These are phyloP conservation scores for Stephania japonica DNA, from an alignment of 164 flowering plant species.

Conservation along the genomic window DNA sequence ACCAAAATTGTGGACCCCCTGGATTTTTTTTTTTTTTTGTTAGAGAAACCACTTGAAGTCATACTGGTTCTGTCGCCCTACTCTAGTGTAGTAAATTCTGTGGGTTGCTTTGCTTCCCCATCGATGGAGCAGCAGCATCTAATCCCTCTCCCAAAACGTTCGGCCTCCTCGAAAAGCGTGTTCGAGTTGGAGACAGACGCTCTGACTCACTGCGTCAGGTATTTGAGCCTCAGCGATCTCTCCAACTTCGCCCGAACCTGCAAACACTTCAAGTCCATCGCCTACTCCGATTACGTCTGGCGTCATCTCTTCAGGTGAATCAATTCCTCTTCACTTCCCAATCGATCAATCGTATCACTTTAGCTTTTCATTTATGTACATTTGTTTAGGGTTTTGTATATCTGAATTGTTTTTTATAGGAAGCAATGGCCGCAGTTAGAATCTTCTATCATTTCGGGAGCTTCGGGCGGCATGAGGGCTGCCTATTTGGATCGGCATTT, in stretches of 20 bases:
- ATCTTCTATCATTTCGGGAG: slow-evolving; percentile 16
- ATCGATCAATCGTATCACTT: no score
- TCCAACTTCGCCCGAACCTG: slow-evolving; percentile 61
- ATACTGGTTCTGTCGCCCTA: no score
- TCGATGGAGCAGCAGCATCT: neutral
- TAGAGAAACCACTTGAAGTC: no score
- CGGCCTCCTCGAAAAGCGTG: slow-evolving; percentile 17
- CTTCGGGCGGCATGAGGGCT: slow-evolving; percentile 31
- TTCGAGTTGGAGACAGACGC: slow-evolving; percentile 45
- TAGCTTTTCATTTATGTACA: no score
- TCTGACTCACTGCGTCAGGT: slow-evolving; percentile 40
- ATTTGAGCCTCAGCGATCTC: slow-evolving; percentile 42
- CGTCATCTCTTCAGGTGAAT: slow-evolving; percentile 42
- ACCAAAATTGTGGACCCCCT: no score
- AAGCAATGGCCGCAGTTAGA: slow-evolving; percentile 42
- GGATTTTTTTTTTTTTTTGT: no score
- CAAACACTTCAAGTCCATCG: slow-evolving; percentile 36
- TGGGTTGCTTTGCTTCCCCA: no score
- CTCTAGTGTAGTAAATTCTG: no score
- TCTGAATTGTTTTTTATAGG: slow-evolving; percentile 20
- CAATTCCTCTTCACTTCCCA: neutral
- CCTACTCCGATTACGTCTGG: slow-evolving; percentile 67
- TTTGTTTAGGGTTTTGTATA: no score
- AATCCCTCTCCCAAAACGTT: neutral
- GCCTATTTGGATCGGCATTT: slow-evolving; percentile 41